These are phyloP conservation scores for Hyaloscypha variabilis DNA, from an alignment of 495 filamentous ascomycete species.

Conservation along the genomic window DNA sequence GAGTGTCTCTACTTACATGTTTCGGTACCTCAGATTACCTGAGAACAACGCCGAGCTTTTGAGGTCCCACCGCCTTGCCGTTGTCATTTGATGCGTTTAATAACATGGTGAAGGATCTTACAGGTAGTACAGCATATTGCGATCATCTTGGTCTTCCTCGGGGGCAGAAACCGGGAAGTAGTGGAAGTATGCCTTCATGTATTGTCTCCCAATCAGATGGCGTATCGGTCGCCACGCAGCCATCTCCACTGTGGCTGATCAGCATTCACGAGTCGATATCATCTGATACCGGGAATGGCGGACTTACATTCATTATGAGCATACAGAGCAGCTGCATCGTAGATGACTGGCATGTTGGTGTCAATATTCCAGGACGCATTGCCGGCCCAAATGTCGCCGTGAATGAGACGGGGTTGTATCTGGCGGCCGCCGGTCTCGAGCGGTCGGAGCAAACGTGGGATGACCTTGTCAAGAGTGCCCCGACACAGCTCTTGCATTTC, in stretches of 20 bases:
- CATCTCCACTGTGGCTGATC: slow-evolving; percentile 14
- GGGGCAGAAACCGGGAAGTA: slow-evolving; percentile 32
- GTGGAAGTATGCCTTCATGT: slow-evolving; percentile 33
- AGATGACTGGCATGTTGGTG: slow-evolving; percentile 34
- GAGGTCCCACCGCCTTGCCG: too few species aligned
- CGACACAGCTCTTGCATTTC: slow-evolving; percentile 26
- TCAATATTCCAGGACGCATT: slow-evolving; percentile 39
- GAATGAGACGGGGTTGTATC: slow-evolving; percentile 40
- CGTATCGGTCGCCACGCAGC: slow-evolving; percentile 14
- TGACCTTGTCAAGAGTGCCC: slow-evolving; percentile 26
- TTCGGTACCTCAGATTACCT: too few species aligned
- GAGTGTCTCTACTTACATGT: too few species aligned
- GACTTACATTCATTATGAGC: slow-evolving; percentile 38
- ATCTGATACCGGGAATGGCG: slow-evolving; percentile 16
- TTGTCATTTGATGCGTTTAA: too few species aligned
- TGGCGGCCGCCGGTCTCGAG: slow-evolving; percentile 30
- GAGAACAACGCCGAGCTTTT: too few species aligned
- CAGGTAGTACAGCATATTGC: slow-evolving; percentile 36
- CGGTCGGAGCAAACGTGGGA: slow-evolving; percentile 37
- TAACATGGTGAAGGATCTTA: slow-evolving; percentile 15
- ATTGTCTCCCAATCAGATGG: slow-evolving; percentile 29
- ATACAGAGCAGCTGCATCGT: slow-evolving; percentile 28
- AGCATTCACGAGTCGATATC: slow-evolving; percentile 25
- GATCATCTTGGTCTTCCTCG: slow-evolving; percentile 19
- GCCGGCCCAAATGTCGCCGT: slow-evolving; percentile 41